phyloP scores from a whole-genome alignment of 192 early-diverging fungal species.

The Diversispora eburnea region DNA sequence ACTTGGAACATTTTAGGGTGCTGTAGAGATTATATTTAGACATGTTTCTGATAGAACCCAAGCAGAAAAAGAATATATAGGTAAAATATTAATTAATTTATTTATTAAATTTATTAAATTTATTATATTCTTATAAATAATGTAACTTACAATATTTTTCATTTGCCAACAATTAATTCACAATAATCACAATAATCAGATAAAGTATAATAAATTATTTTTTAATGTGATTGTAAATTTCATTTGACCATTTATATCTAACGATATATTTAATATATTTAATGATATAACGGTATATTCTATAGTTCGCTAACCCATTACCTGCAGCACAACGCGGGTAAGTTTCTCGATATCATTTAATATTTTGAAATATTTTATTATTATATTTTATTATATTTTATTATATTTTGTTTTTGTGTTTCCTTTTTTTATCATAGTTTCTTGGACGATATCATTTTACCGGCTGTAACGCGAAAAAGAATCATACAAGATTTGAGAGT shows the following conservation, averaged over 20 bases:
- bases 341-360: conserved; percentile 19
- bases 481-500: conserved; percentile 88
- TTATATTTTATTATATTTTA: neutral
- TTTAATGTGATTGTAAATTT: neutral
- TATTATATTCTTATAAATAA: no score
- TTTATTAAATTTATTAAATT: neutral
- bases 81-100: conserved; percentile 36
- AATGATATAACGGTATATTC: no score
- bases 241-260: neutral
- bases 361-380: neutral
- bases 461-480: conserved; percentile 65
- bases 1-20: conserved; percentile 54
- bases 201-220: neutral
- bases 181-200: neutral
- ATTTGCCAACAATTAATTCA: neutral
- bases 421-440: neutral
- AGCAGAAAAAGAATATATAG: conserved; percentile 84
- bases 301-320: conserved; percentile 84
- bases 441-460: conserved; percentile 66
- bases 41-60: conserved; percentile 53
- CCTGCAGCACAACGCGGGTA: conserved; percentile 89
- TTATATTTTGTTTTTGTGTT: no score
- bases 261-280: neutral
- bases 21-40: conserved; percentile 94
- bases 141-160: no score